phyloP scores from a whole-genome alignment of 2,329 filamentous ascomycete species.

The Graphilbum sp. region DNA sequence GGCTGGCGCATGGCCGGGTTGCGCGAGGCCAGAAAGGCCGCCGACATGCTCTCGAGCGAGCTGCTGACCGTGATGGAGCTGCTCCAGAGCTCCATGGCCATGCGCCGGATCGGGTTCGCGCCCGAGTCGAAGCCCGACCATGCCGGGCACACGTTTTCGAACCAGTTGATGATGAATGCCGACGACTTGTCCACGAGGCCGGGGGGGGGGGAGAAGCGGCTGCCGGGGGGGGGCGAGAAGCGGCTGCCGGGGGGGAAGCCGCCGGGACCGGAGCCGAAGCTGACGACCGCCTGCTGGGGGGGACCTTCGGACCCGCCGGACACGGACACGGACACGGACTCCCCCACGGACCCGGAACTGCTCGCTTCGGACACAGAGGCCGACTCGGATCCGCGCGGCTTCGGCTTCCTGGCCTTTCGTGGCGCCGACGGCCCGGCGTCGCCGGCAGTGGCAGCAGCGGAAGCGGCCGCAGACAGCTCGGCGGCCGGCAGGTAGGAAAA shows the following conservation, averaged over 20 bases:
- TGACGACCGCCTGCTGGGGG: too few species aligned
- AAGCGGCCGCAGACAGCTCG: too few species aligned
- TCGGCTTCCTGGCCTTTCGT: not conserved
- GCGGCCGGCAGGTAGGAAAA: not conserved
- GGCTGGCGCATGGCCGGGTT: conserved; percentile 19
- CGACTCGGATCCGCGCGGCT: not conserved
- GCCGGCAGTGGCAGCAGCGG: too few species aligned
- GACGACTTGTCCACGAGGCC: conserved; percentile 1
- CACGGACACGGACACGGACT: too few species aligned
- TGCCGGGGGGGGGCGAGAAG: too few species aligned
- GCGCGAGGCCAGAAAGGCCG: conserved; percentile 18
- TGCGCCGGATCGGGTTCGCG: conserved; percentile 19
- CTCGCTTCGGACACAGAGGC: too few species aligned
- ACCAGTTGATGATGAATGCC: conserved; percentile 14
- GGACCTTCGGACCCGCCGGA: not conserved
- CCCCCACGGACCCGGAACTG: too few species aligned
- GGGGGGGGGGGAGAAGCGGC: not conserved
- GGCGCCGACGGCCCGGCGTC: too few species aligned
- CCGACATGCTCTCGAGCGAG: conserved; percentile 23
- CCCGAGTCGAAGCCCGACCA: conserved; percentile 24
- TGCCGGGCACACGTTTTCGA: conserved; percentile 21
- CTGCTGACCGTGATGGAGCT: conserved; percentile 19
- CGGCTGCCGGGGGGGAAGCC: too few species aligned
- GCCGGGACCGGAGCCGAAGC: too few species aligned
- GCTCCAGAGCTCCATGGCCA: conserved; percentile 19